Evolutionary conservation across 1,284 basidiomycete genomes (phyloP).

Genomic region (Microbotryum intermedium): DNA sequence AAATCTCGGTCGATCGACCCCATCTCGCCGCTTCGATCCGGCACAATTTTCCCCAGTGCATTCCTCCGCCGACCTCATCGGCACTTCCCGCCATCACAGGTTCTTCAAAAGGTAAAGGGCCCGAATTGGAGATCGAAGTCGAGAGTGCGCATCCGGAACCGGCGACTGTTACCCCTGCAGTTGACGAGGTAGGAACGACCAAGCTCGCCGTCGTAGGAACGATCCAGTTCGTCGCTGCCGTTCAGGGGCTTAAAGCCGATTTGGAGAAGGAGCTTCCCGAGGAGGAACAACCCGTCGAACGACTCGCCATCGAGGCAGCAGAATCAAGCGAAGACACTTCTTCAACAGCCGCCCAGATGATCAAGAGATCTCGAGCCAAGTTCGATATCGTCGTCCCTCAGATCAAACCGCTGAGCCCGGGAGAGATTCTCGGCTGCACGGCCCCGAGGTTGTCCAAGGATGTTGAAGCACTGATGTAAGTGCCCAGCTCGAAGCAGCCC

Average conservation of each 20-base stretch:
- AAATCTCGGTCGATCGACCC: conserved; percentile 81
- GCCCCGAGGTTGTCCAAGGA: conserved; percentile 65
- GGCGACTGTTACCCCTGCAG: neutral
- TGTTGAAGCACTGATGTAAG: conserved; percentile 78
- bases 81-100: neutral
- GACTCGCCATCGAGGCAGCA: conserved; percentile 22
- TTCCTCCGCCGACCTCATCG: conserved; percentile 46
- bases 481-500: conserved; percentile 20
- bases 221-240: conserved; percentile 85
- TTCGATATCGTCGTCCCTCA: conserved; percentile 80
- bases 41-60: conserved; percentile 70
- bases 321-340: too few species aligned
- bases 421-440: conserved; percentile 95
- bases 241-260: conserved; percentile 76
- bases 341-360: neutral
- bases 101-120: conserved; percentile 21
- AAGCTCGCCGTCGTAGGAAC: conserved; percentile 79
- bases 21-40: conserved; percentile 79
- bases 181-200: conserved; percentile 10
- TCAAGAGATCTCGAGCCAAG: conserved; percentile 37
- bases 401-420: conserved; percentile 86
- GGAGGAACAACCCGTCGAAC: neutral
- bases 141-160: conserved; percentile 2
- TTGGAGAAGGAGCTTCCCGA: conserved; percentile 39
- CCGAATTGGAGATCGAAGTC: conserved; percentile 26